A percentile compares a stretch with the other conserved stretches of the same genome.
Evolutionary conservation across 148 eudicot genomes (phyloP).

Genomic region (Selenicereus undatus): DNA sequence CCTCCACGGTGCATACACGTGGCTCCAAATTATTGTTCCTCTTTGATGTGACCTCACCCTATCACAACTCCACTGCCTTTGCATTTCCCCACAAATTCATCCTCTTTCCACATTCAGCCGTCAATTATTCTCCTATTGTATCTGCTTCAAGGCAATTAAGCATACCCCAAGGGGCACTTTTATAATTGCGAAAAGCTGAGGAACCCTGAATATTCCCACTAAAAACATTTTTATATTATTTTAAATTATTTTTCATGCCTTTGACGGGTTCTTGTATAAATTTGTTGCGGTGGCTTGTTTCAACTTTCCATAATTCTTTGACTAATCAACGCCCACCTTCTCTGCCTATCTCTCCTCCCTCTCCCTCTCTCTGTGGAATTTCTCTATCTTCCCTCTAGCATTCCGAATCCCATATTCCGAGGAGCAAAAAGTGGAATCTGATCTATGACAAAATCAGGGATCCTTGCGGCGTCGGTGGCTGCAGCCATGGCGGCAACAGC

Average conservation of each 20-base stretch:
- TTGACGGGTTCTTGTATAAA: background rate
- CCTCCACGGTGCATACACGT: background rate
- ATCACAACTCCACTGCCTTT: background rate
- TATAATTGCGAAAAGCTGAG: background rate
- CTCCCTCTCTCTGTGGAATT: background rate
- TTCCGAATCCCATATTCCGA: background rate
- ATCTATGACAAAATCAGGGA: conserved; percentile 15
- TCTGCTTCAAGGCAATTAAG: background rate
- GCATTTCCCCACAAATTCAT: background rate
- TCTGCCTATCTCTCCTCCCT: too few species aligned
- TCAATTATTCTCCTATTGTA: too few species aligned
- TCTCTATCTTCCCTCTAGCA: background rate
- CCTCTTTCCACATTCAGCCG: background rate
- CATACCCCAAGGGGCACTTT: background rate
- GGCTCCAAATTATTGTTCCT: background rate
- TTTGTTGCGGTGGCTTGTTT: background rate
- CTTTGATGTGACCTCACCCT: background rate
- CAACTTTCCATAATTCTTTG: background rate
- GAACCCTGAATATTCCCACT: background rate
- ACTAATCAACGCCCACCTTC: background rate
- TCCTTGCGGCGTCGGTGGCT: background rate
- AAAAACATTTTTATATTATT: background rate
- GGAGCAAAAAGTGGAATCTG: background rate
- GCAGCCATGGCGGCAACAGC: conserved; percentile 1
- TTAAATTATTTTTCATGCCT: background rate